Conservation (phyloP, 2,329 filamentous ascomycete genomes). For the Thermoascus crustaceus region DNA sequence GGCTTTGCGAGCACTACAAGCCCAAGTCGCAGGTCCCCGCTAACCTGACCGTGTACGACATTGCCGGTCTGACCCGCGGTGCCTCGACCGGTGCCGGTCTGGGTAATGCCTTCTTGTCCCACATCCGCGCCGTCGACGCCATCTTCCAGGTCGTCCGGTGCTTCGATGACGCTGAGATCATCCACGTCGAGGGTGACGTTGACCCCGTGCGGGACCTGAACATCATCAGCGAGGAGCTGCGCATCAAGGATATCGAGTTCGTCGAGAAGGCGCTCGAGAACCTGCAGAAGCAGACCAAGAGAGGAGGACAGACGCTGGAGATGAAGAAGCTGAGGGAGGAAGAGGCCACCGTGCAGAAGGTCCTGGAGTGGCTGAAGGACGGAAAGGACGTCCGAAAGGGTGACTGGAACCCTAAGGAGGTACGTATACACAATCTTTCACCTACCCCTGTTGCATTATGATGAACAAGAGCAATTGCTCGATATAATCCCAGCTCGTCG, state of each 20-base stretch:
- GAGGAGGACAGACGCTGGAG: conserved; percentile 91
- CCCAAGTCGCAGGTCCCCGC: conserved; percentile 96
- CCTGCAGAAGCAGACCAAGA: conserved; percentile 86
- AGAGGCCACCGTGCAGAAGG: conserved; percentile 84
- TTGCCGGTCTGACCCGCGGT: conserved; percentile 89
- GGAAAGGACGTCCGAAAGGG: conserved; percentile 93
- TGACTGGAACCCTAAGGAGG: conserved; percentile 88
- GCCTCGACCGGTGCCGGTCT: conserved; percentile 96
- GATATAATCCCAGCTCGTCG: conserved; percentile 99
- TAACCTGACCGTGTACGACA: conserved; percentile 97
- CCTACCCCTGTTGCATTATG: conserved; percentile 44
- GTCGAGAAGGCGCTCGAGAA: conserved; percentile 89
- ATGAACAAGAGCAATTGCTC: conserved; percentile 98
- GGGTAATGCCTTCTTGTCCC: conserved; percentile 94
- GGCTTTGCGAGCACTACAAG: conserved; percentile 92
- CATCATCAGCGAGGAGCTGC: conserved; percentile 94
- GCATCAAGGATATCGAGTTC: conserved; percentile 98
- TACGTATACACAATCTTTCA: conserved; percentile 39
- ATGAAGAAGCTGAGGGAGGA: conserved; percentile 97
- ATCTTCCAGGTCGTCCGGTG: conserved; percentile 96
- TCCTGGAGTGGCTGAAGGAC: conserved; percentile 71
- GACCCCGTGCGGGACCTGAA: conserved; percentile 88
- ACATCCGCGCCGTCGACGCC: conserved; percentile 95
- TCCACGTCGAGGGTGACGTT: conserved; percentile 98
- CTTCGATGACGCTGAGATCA: conserved; percentile 99